Conservation (phyloP, 495 filamentous ascomycete species). For the Penicillium goetzii region DNA sequence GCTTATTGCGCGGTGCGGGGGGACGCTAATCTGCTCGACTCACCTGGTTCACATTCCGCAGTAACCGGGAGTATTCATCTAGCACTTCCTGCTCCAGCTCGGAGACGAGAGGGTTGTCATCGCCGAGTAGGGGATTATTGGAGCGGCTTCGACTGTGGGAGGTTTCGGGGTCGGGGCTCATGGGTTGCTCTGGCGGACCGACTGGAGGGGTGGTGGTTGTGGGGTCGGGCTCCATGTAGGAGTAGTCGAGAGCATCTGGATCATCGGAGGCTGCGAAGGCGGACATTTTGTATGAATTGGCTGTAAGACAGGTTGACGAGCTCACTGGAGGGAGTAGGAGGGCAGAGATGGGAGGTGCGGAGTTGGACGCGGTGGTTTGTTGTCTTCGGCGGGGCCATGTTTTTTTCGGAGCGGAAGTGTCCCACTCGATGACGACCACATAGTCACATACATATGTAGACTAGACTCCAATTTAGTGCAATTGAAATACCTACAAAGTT, state of each 20-base stretch:
- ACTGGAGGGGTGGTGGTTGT: slow-evolving; percentile 31
- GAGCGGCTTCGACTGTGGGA: slow-evolving; percentile 24
- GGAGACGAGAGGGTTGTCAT: slow-evolving; percentile 50
- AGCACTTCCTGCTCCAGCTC: slow-evolving; percentile 92
- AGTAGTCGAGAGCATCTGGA: slow-evolving; percentile 26
- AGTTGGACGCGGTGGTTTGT: slow-evolving; percentile 5
- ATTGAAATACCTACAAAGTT: background rate
- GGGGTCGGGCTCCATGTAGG: slow-evolving; percentile 28
- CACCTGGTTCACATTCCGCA: slow-evolving; percentile 91
- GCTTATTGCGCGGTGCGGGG: background rate
- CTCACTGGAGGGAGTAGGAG: background rate
- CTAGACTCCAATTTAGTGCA: background rate
- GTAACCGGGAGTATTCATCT: slow-evolving; percentile 85
- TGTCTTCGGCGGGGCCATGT: background rate
- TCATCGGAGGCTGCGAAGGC: slow-evolving; percentile 31
- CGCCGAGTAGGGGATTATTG: slow-evolving; percentile 46
- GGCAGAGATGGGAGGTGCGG: background rate
- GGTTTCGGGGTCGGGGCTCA: slow-evolving; percentile 24
- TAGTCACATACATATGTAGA: background rate
- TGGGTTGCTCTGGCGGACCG: slow-evolving; percentile 19
- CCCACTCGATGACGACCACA: background rate
- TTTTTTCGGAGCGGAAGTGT: slow-evolving; percentile 7
- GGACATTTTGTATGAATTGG: slow-evolving; percentile 27
- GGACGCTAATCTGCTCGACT: background rate
- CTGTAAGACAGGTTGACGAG: background rate